Evolutionary conservation across 139 green algal species (phyloP).

Genomic region (Micractinium sp.): DNA sequence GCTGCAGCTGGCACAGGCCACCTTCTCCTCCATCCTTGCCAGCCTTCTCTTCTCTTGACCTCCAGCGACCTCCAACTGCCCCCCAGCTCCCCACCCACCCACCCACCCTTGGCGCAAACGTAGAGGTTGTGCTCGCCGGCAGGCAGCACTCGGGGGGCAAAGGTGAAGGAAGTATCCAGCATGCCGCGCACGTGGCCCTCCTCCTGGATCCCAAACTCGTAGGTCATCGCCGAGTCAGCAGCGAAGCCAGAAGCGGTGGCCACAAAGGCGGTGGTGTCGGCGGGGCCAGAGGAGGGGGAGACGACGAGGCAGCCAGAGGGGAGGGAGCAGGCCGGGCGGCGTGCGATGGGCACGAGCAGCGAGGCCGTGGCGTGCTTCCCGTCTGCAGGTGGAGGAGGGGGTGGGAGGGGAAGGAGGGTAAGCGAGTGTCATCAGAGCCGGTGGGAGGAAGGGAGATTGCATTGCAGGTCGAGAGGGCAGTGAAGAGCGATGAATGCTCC

Average conservation of each 20-base stretch:
- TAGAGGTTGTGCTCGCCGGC: neutral
- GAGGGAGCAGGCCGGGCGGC: conserved; percentile 15
- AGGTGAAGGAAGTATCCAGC: neutral
- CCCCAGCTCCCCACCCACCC: neutral
- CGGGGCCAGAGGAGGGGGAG: neutral
- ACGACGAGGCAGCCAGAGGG: neutral
- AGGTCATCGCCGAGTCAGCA: neutral
- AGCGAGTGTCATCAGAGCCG: no score
- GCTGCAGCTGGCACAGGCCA: no score
- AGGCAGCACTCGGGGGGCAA: conserved; percentile 3
- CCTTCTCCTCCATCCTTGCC: no score
- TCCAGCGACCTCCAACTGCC: no score
- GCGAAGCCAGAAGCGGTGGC: neutral
- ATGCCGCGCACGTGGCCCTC: neutral
- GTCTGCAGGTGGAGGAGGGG: neutral
- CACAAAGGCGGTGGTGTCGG: neutral
- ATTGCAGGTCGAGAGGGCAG: no score
- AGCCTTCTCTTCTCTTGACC: no score
- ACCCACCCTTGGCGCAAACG: conserved; percentile 12
- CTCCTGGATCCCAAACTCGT: neutral
- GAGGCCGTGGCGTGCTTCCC: neutral
- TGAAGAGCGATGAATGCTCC: neutral
- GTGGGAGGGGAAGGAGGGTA: neutral
- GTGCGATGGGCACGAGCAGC: conserved; percentile 5
- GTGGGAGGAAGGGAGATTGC: neutral